Evolutionary conservation across 371 early-diverging fungal genomes (phyloP).

Genomic region (Circinella umbellata): DNA sequence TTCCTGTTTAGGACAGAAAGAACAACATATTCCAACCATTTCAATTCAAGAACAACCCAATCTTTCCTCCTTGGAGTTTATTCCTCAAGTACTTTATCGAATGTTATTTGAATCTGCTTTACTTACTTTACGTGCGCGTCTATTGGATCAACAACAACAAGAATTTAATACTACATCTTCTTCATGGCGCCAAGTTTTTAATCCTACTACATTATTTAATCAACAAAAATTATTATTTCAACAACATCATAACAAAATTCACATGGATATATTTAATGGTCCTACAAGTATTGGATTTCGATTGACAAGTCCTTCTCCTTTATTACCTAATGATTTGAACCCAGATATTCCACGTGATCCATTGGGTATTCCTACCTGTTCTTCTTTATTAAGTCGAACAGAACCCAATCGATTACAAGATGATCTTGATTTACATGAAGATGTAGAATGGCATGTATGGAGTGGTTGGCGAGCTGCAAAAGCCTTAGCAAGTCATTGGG

Average conservation of each 20-base stretch:
- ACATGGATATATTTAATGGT: slow-evolving; percentile 38
- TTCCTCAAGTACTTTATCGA: slow-evolving; percentile 69
- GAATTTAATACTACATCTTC: slow-evolving; percentile 16
- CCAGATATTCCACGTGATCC: slow-evolving; percentile 43
- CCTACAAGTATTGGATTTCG: slow-evolving; percentile 46
- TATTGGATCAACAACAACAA: slow-evolving; percentile 29
- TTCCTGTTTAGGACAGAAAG: slow-evolving; percentile 23
- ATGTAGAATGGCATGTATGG: slow-evolving; percentile 30
- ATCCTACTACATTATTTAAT: background rate
- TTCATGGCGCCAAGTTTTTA: no score
- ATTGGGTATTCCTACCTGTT: slow-evolving; percentile 44
- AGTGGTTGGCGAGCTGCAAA: slow-evolving; percentile 43
- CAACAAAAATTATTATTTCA: background rate
- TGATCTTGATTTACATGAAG: slow-evolving; percentile 13
- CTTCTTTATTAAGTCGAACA: slow-evolving; percentile 55
- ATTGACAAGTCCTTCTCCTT: slow-evolving; percentile 28
- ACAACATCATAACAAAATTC: slow-evolving; percentile 7
- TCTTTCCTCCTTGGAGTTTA: slow-evolving; percentile 55
- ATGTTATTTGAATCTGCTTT: slow-evolving; percentile 70
- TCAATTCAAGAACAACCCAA: slow-evolving; percentile 20
- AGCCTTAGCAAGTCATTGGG: slow-evolving; percentile 69
- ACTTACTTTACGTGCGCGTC: slow-evolving; percentile 56
- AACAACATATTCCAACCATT: slow-evolving; percentile 22
- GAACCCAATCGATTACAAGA: slow-evolving; percentile 46
- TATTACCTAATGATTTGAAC: slow-evolving; percentile 23